phyloP scores from a whole-genome alignment of 345 rosid species.

The Citrus medica region DNA sequence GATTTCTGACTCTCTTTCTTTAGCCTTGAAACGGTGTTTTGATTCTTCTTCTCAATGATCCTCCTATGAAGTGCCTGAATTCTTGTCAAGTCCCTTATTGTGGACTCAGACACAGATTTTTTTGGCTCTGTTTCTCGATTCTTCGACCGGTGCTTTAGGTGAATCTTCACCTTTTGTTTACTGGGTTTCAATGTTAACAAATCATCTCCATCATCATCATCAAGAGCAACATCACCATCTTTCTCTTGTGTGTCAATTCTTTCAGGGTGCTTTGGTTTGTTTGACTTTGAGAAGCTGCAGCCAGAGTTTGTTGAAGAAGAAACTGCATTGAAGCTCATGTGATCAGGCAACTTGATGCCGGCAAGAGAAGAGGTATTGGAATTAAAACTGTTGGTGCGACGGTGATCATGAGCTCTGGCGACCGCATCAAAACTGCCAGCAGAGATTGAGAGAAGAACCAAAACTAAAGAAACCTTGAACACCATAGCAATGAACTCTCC shows the following conservation, averaged over 20 bases:
- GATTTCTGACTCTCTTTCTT: slow-evolving; percentile 19
- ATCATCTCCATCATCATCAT: slow-evolving; percentile 14
- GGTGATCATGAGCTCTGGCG: slow-evolving; percentile 38
- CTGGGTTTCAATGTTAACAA: not conserved
- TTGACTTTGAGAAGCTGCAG: slow-evolving; percentile 47
- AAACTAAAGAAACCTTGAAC: slow-evolving; percentile 28
- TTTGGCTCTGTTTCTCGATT: slow-evolving; percentile 28
- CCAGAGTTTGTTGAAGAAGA: slow-evolving; percentile 57
- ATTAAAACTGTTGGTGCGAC: slow-evolving; percentile 13
- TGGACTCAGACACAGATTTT: slow-evolving; percentile 48
- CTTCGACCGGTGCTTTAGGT: slow-evolving; percentile 51
- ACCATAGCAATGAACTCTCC: slow-evolving; percentile 43
- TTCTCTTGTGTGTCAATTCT: slow-evolving; percentile 5
- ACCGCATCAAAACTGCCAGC: slow-evolving; percentile 31
- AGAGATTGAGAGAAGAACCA: slow-evolving; percentile 35
- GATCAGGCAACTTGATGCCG: slow-evolving; percentile 59
- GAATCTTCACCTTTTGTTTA: slow-evolving; percentile 53
- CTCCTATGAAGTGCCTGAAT: slow-evolving; percentile 68
- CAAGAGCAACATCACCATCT: not conserved
- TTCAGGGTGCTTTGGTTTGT: slow-evolving; percentile 24
- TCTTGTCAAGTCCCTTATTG: slow-evolving; percentile 56
- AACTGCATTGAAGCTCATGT: slow-evolving; percentile 69
- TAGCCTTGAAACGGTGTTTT: slow-evolving; percentile 45
- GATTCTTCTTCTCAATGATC: slow-evolving; percentile 74
- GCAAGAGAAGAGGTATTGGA: slow-evolving; percentile 49